Evolutionary conservation across 2,329 filamentous ascomycete species (phyloP).

Genomic region (Cladobotryum protrusum): DNA sequence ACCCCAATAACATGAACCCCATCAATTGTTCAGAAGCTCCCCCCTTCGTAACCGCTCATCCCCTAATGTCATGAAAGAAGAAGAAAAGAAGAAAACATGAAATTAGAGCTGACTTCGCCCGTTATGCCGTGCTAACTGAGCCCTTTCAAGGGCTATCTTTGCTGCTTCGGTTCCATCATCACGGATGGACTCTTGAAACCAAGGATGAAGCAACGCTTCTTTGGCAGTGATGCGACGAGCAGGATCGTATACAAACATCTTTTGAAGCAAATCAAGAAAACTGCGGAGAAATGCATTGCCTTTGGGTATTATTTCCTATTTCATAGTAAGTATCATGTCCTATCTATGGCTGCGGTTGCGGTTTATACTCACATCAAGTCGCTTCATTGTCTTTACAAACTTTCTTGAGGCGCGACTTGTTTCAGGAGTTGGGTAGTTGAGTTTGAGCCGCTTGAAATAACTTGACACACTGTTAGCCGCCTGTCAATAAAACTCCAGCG

Average conservation of each 20-base stretch:
- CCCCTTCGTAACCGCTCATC: too few relatives aligned
- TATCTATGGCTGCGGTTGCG: not conserved
- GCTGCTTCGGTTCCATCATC: slow-evolving; percentile 57
- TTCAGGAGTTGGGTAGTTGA: slow-evolving; percentile 57
- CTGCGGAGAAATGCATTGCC: slow-evolving; percentile 47
- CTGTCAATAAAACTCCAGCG: not conserved
- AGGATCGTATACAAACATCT: slow-evolving; percentile 58
- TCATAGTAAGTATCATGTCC: not conserved
- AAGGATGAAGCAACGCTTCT: slow-evolving; percentile 53
- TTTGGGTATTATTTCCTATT: slow-evolving; percentile 46
- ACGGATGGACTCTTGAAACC: slow-evolving; percentile 53
- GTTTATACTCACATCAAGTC: slow-evolving; percentile 45
- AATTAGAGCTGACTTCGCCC: not conserved
- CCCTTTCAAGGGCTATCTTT: slow-evolving; percentile 34
- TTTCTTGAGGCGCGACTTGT: slow-evolving; percentile 56
- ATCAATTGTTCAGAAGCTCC: too few relatives aligned
- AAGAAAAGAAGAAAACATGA: not conserved
- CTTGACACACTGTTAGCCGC: slow-evolving; percentile 27
- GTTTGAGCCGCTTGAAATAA: slow-evolving; percentile 57
- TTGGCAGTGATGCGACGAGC: slow-evolving; percentile 53
- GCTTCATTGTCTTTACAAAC: slow-evolving; percentile 65
- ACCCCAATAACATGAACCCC: too few relatives aligned
- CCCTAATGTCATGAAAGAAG: not conserved
- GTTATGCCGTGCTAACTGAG: not conserved
- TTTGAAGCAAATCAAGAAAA: slow-evolving; percentile 52